A percentile compares a stretch with the other conserved stretches of the same genome.
These are phyloP conservation scores for Cenchrus fungigraminus DNA, from an alignment of 176 grass and related monocot species.

Conservation along the genomic window DNA sequence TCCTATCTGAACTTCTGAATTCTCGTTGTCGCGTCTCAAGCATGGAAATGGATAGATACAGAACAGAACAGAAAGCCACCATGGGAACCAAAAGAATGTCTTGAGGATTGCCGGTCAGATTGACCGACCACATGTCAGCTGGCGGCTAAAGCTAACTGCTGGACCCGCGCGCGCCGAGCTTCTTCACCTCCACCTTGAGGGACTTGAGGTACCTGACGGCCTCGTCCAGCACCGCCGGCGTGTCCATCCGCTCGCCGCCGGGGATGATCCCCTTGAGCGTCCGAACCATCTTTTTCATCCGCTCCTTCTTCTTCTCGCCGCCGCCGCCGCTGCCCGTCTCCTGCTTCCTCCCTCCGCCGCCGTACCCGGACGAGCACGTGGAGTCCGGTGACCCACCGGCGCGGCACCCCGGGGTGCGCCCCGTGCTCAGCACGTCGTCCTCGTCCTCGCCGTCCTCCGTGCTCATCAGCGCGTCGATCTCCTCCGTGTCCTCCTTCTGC, in stretches of 20 bases:
- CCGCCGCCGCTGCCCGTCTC: not conserved
- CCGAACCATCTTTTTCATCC: slow-evolving; percentile 95
- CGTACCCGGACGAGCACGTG: slow-evolving; percentile 75
- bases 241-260: slow-evolving; percentile 84
- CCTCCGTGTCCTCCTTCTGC: slow-evolving; percentile 83
- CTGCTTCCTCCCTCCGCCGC: not conserved
- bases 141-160: not conserved
- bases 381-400: slow-evolving; percentile 70
- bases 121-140: not conserved
- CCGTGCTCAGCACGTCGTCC: slow-evolving; percentile 89
- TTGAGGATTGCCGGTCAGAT: too few species aligned
- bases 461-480: slow-evolving; percentile 92
- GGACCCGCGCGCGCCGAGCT: slow-evolving; percentile 51
- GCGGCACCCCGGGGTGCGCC: slow-evolving; percentile 68
- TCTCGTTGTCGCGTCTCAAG: too few species aligned
- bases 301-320: slow-evolving; percentile 56
- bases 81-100: too few species aligned
- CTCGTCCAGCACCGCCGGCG: slow-evolving; percentile 86
- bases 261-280: slow-evolving; percentile 88
- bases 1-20: too few species aligned
- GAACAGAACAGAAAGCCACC: too few species aligned
- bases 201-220: slow-evolving; percentile 89
- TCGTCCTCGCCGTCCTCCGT: slow-evolving; percentile 84
- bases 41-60: too few species aligned
- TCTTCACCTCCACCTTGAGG: slow-evolving; percentile 89